These are phyloP conservation scores for Sanghuangporus weigelae DNA, from an alignment of 1,284 basidiomycete genomes.

Conservation along the genomic window DNA sequence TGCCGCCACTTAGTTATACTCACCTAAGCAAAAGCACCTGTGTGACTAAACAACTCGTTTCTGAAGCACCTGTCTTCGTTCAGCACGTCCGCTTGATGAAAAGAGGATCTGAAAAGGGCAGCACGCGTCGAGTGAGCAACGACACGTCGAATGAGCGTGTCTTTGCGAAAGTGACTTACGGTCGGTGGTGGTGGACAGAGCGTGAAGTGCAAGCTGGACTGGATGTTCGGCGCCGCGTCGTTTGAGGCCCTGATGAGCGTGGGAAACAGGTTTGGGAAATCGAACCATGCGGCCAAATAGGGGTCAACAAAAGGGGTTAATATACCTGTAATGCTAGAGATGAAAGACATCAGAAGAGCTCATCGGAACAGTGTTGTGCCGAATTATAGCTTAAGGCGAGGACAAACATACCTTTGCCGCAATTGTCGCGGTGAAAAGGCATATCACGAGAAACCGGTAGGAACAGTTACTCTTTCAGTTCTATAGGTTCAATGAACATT, in stretches of 20 bases:
- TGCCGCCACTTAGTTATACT: neutral
- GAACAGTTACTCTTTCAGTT: too few relatives aligned
- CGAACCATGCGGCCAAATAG: neutral
- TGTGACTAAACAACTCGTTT: neutral
- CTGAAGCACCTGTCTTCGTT: neutral
- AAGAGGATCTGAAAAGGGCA: constrained; percentile 12
- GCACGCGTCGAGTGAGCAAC: constrained; percentile 14
- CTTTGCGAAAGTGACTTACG: constrained; percentile 1
- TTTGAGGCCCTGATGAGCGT: neutral
- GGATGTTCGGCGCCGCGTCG: neutral
- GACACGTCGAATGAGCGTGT: constrained; percentile 1
- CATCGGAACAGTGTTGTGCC: neutral
- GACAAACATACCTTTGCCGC: too few relatives aligned
- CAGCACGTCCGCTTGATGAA: constrained; percentile 4
- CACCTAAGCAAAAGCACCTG: neutral
- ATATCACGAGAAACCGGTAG: too few relatives aligned
- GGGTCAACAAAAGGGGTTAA: neutral
- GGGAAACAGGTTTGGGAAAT: neutral
- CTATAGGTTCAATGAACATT: too few relatives aligned
- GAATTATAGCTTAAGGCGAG: too few relatives aligned
- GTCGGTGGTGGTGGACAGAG: neutral
- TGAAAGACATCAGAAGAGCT: neutral
- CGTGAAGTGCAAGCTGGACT: neutral
- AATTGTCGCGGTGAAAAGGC: too few relatives aligned
- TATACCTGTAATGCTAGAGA: neutral